A percentile compares a stretch with the other conserved stretches of the same genome.
These are phyloP conservation scores for Phoenix dactylifera DNA, from an alignment of 176 grass and related monocot genomes.

Conservation along the genomic window DNA sequence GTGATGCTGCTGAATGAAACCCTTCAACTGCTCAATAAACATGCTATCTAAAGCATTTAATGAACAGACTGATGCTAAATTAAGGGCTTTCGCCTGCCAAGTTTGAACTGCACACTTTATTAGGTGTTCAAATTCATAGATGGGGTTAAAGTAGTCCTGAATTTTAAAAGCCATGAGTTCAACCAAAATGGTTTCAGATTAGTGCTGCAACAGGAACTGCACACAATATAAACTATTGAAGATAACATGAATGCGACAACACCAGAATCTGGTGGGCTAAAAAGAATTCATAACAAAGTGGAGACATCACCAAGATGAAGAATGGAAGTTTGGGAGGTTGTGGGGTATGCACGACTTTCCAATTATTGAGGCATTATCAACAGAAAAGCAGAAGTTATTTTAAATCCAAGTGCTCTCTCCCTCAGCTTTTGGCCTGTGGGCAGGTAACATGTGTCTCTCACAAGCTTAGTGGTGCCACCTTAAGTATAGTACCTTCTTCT, in stretches of 20 bases:
- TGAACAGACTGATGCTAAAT: neutral
- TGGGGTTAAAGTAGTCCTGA: neutral
- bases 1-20: too few species aligned
- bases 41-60: too few species aligned
- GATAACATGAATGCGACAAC: conserved; percentile 26
- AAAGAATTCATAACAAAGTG: conserved; percentile 20
- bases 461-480: too few species aligned
- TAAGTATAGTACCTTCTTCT: too few species aligned
- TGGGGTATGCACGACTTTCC: neutral
- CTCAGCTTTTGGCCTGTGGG: neutral
- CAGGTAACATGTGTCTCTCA: too few species aligned
- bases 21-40: too few species aligned
- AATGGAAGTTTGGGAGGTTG: neutral
- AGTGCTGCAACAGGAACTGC: neutral
- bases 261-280: conserved; percentile 15
- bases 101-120: conserved; percentile 7
- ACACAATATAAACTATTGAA: neutral
- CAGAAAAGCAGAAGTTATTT: neutral
- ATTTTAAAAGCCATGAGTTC: conserved; percentile 10
- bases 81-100: neutral
- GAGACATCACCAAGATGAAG: conserved; percentile 14
- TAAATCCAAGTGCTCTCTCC: neutral
- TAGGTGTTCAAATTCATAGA: conserved; percentile 7
- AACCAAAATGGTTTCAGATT: conserved; percentile 15
- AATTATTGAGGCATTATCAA: conserved; percentile 27